These are phyloP conservation scores for Aureobasidium sp. DNA, from an alignment of 2,329 filamentous ascomycete genomes.

Conservation along the genomic window DNA sequence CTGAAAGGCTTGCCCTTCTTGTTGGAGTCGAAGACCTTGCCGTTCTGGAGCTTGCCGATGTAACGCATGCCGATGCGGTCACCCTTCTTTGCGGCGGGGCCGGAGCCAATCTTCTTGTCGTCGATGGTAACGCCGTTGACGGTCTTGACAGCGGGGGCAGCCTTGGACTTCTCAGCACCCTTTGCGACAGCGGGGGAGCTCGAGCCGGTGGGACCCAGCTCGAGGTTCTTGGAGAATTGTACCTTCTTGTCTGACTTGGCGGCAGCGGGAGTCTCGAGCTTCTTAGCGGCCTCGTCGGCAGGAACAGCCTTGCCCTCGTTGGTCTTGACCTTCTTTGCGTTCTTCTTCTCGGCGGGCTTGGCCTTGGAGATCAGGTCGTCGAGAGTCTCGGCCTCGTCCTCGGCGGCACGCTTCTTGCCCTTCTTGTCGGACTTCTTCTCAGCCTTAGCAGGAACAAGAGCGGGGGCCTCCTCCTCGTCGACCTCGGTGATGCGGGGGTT, in stretches of 20 bases:
- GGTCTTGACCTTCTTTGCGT: constrained; percentile 98
- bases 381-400: constrained; percentile 55
- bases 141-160: constrained; percentile 60
- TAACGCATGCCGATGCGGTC: constrained; percentile 91
- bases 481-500: constrained; percentile 79
- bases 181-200: constrained; percentile 35
- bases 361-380: constrained; percentile 80
- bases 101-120: constrained; percentile 85
- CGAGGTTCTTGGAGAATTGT: constrained; percentile 97
- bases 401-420: constrained; percentile 87
- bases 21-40: constrained; percentile 95
- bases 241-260: constrained; percentile 82
- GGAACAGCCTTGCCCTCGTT: constrained; percentile 84
- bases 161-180: constrained; percentile 37
- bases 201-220: constrained; percentile 84
- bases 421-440: constrained; percentile 40
- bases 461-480: constrained; percentile 61
- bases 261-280: constrained; percentile 44
- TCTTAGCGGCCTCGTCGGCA: constrained; percentile 44
- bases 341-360: constrained; percentile 63
- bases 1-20: constrained; percentile 97
- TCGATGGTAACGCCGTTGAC: constrained; percentile 88
- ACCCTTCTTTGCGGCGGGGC: constrained; percentile 79
- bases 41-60: constrained; percentile 88
- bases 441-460: constrained; percentile 43